Evolutionary conservation across 805 yeast genomes (phyloP).

Genomic region (Phaffomyces thermotolerans): DNA sequence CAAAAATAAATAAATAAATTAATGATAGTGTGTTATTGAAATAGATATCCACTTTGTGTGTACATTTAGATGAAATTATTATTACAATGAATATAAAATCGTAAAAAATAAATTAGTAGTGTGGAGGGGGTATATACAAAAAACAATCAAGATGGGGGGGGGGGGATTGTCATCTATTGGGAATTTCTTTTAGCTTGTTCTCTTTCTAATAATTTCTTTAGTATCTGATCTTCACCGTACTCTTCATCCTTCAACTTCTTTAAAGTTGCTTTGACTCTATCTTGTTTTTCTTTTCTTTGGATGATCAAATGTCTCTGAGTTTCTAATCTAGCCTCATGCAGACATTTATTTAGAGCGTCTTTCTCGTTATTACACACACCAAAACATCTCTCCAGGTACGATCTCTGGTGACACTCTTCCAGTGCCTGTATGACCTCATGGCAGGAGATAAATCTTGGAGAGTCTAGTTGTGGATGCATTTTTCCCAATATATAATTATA

Average conservation of each 20-base stretch:
- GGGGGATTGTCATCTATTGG: neutral
- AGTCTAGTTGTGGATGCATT: slow-evolving; percentile 49
- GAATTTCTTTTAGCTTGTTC: slow-evolving; percentile 32
- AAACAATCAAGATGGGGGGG: too few relatives aligned
- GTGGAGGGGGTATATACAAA: neutral
- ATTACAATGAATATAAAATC: too few relatives aligned
- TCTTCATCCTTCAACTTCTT: slow-evolving; percentile 65
- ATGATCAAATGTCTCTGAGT: slow-evolving; percentile 47
- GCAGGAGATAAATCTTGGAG: slow-evolving; percentile 52
- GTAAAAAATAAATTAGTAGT: neutral
- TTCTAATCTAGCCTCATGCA: slow-evolving; percentile 66
- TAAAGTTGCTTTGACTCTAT: slow-evolving; percentile 48
- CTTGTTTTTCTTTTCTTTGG: slow-evolving; percentile 50
- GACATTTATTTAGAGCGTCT: slow-evolving; percentile 69
- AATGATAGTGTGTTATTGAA: too few relatives aligned
- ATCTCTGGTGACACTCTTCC: slow-evolving; percentile 77
- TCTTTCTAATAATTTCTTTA: slow-evolving; percentile 56
- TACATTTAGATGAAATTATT: slow-evolving; percentile 2
- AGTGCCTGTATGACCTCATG: slow-evolving; percentile 77
- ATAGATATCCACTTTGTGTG: neutral
- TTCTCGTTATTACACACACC: slow-evolving; percentile 85
- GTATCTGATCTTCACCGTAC: slow-evolving; percentile 67
- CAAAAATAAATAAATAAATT: neutral
- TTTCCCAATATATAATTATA: too few relatives aligned
- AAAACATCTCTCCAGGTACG: slow-evolving; percentile 58